These are phyloP conservation scores for Silene vulgaris DNA, from an alignment of 179 eudicot species.

Conservation along the genomic window DNA sequence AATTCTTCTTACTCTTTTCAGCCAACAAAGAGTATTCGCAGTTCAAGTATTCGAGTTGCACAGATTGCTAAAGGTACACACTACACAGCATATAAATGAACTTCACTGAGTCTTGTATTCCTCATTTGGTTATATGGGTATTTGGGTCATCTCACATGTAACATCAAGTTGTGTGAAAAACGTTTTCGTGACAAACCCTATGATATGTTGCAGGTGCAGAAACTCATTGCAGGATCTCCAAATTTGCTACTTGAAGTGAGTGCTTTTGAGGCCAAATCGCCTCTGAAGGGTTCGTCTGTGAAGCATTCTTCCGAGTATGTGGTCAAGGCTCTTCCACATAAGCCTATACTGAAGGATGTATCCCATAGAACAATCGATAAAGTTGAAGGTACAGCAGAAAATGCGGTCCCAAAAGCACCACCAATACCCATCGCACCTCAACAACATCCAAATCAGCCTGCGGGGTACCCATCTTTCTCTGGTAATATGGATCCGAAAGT, in stretches of 20 bases:
- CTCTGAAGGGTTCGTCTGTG: slow-evolving; percentile 33
- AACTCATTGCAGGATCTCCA: slow-evolving; percentile 75
- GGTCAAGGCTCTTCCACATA: slow-evolving; percentile 38
- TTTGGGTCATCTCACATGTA: background rate
- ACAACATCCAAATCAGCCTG: slow-evolving; percentile 42
- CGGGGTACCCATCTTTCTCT: slow-evolving; percentile 29
- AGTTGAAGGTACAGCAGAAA: slow-evolving; percentile 66
- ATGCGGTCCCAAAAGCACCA: slow-evolving; percentile 43
- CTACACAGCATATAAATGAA: slow-evolving; percentile 30
- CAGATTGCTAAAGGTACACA: slow-evolving; percentile 69
- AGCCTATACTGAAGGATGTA: slow-evolving; percentile 37
- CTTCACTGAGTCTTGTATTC: background rate
- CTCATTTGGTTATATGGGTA: background rate
- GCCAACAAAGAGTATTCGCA: slow-evolving; percentile 93
- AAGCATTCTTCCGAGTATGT: slow-evolving; percentile 43
- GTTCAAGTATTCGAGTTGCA: slow-evolving; percentile 98
- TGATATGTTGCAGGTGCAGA: slow-evolving; percentile 64
- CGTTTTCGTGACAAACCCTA: slow-evolving; percentile 4
- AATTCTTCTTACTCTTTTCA: slow-evolving; percentile 39
- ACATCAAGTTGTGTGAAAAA: background rate
- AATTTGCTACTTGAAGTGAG: slow-evolving; percentile 50
- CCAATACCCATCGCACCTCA: slow-evolving; percentile 31
- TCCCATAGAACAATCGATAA: slow-evolving; percentile 36
- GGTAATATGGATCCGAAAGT: slow-evolving; percentile 36
- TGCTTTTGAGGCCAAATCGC: slow-evolving; percentile 40